Percentiles rank a stretch among this genome's conserved stretches.
These are phyloP conservation scores for Graphium sp. DNA, from an alignment of 2,329 filamentous ascomycete genomes.

Conservation along the genomic window DNA sequence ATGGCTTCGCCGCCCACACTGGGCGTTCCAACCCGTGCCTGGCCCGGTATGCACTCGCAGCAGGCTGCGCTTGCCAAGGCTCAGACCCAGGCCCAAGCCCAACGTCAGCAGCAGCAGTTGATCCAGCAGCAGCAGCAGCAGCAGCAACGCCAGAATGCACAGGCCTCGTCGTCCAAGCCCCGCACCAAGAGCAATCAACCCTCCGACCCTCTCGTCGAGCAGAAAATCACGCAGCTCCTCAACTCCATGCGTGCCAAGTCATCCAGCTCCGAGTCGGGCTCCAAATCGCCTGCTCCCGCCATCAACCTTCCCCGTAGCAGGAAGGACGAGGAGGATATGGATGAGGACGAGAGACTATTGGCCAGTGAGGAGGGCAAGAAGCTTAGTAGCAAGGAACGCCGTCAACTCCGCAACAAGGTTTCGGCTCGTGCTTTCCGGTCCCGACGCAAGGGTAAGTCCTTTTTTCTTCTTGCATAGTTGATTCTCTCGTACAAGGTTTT, in stretches of 20 bases:
- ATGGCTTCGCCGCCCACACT: slow-evolving; percentile 25
- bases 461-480: neutral
- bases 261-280: slow-evolving; percentile 24
- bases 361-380: slow-evolving; percentile 99
- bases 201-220: slow-evolving; percentile 61
- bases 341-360: slow-evolving; percentile 84
- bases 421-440: slow-evolving; percentile 95
- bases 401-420: slow-evolving; percentile 97
- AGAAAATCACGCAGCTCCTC: slow-evolving; percentile 84
- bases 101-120: slow-evolving; percentile 41
- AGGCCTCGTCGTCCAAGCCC: slow-evolving; percentile 22
- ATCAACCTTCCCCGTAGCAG: slow-evolving; percentile 56
- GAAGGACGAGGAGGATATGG: slow-evolving; percentile 98
- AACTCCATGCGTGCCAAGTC: slow-evolving; percentile 79
- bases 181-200: slow-evolving; percentile 33
- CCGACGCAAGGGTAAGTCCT: slow-evolving; percentile 76
- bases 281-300: slow-evolving; percentile 23
- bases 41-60: slow-evolving; percentile 87
- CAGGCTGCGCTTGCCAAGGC: slow-evolving; percentile 67
- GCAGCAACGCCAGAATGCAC: slow-evolving; percentile 28
- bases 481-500: neutral
- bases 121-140: slow-evolving; percentile 30
- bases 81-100: slow-evolving; percentile 51
- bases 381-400: slow-evolving; percentile 91
- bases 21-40: slow-evolving; percentile 50